These are phyloP conservation scores for Neofusicoccum sp. DNA, from an alignment of 2,329 filamentous ascomycete genomes.

Conservation along the genomic window DNA sequence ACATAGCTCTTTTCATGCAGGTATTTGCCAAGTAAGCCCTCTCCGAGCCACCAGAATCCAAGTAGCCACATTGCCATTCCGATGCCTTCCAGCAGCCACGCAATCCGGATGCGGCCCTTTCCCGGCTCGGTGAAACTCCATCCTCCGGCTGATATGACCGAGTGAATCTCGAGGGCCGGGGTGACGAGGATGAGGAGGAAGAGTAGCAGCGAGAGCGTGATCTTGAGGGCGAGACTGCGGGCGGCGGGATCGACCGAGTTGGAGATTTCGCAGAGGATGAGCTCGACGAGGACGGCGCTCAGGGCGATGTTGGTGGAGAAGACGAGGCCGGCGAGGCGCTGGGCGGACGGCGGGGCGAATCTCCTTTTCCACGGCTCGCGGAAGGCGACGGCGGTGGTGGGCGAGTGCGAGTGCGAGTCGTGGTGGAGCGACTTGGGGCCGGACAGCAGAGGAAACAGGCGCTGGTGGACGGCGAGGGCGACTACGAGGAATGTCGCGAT, in stretches of 20 bases:
- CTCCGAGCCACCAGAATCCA: conserved; percentile 75
- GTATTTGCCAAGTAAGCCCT: conserved; percentile 60
- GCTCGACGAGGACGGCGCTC: conserved; percentile 74
- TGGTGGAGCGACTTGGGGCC: conserved; percentile 57
- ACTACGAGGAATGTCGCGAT: conserved; percentile 68
- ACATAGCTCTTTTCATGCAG: conserved; percentile 49
- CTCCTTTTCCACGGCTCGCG: conserved; percentile 19
- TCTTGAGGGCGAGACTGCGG: conserved; percentile 66
- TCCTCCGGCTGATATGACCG: conserved; percentile 59
- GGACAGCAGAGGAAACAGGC: conserved; percentile 74
- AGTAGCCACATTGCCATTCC: conserved; percentile 71
- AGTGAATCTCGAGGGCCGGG: conserved; percentile 77
- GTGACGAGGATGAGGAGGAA: conserved; percentile 74
- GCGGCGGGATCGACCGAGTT: conserved; percentile 71
- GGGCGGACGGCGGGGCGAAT: conserved; percentile 29
- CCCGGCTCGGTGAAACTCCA: conserved; percentile 59
- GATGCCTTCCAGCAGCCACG: conserved; percentile 65
- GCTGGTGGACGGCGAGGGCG: conserved; percentile 64
- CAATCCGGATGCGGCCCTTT: conserved; percentile 59
- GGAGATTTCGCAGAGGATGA: conserved; percentile 83
- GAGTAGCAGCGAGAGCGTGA: conserved; percentile 71
- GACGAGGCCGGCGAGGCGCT: conserved; percentile 59
- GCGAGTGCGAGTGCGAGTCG: conserved; percentile 65
- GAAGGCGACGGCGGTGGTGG: conserved; percentile 43
- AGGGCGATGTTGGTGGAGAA: conserved; percentile 79